Conservation (phyloP, 2,329 filamentous ascomycete genomes). For the Tolypocladium ovalisporum region DNA sequence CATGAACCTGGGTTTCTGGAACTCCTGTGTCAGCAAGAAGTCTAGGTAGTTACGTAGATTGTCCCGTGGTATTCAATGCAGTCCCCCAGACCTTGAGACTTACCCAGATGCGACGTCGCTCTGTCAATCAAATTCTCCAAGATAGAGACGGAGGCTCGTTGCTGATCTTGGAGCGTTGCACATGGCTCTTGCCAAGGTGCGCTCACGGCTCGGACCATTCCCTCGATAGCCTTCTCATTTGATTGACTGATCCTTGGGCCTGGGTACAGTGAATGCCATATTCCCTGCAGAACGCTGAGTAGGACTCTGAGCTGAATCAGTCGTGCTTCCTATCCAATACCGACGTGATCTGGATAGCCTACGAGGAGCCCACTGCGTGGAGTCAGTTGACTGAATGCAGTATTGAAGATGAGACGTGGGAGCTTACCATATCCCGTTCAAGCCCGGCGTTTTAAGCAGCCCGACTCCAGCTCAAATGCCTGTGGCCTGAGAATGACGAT, state of each 20-base stretch:
- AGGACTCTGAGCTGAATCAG: slow-evolving; percentile 15
- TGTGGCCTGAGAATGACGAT: not conserved
- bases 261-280: slow-evolving; percentile 24
- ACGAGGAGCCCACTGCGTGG: slow-evolving; percentile 13
- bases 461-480: not conserved
- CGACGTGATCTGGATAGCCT: not conserved
- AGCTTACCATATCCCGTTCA: not conserved
- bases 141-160: not conserved
- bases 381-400: not conserved
- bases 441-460: not conserved
- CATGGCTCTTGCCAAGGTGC: slow-evolving; percentile 19
- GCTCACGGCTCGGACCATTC: slow-evolving; percentile 22
- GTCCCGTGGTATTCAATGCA: not conserved
- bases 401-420: not conserved
- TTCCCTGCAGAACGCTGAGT: slow-evolving; percentile 30
- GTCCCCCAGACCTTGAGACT: not conserved
- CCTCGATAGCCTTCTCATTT: slow-evolving; percentile 31
- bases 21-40: not conserved
- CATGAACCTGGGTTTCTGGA: not conserved
- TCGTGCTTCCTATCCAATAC: not conserved
- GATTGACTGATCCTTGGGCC: slow-evolving; percentile 17
- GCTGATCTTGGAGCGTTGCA: not conserved
- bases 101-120: not conserved
- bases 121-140: not conserved
- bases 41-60: not conserved